These are phyloP conservation scores for Neophaeococcomyces mojaviensis DNA, from an alignment of 2,329 filamentous ascomycete genomes.

Conservation along the genomic window DNA sequence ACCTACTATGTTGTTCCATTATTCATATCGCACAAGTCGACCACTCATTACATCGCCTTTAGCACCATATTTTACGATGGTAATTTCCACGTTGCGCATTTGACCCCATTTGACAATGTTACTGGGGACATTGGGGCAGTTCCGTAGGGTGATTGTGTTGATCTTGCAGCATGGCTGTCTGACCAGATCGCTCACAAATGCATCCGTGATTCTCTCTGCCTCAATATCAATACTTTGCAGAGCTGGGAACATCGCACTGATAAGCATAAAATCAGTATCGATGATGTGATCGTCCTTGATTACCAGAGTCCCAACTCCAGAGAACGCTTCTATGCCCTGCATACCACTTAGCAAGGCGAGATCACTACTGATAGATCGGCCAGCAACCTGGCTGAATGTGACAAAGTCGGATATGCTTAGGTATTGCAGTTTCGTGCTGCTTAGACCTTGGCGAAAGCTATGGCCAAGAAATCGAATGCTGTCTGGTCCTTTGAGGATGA, in stretches of 20 bases:
- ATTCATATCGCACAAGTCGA: no score
- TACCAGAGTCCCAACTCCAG: not conserved
- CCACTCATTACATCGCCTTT: not conserved
- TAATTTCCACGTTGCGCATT: slow-evolving; percentile 1
- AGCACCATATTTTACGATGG: not conserved
- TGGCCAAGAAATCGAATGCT: slow-evolving; percentile 3
- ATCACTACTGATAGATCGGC: slow-evolving; percentile 3
- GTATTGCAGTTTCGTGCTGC: not conserved
- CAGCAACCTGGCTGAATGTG: slow-evolving; percentile 1
- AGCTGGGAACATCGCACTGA: not conserved
- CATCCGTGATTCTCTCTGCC: not conserved
- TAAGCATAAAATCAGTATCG: not conserved
- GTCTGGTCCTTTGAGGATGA: slow-evolving; percentile 1
- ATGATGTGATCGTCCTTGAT: slow-evolving; percentile 5
- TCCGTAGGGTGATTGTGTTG: not conserved
- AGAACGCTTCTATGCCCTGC: not conserved
- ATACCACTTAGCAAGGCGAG: not conserved
- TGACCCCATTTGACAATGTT: slow-evolving; percentile 2
- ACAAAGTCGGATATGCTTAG: slow-evolving; percentile 4
- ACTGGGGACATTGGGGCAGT: slow-evolving; percentile 2
- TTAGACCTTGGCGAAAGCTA: slow-evolving; percentile 4
- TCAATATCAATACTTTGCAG: not conserved
- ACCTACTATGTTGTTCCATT: no score
- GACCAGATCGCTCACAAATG: slow-evolving; percentile 4
- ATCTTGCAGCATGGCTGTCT: not conserved